phyloP scores from a whole-genome alignment of 306 rosid species.

The Casuarina glauca region DNA sequence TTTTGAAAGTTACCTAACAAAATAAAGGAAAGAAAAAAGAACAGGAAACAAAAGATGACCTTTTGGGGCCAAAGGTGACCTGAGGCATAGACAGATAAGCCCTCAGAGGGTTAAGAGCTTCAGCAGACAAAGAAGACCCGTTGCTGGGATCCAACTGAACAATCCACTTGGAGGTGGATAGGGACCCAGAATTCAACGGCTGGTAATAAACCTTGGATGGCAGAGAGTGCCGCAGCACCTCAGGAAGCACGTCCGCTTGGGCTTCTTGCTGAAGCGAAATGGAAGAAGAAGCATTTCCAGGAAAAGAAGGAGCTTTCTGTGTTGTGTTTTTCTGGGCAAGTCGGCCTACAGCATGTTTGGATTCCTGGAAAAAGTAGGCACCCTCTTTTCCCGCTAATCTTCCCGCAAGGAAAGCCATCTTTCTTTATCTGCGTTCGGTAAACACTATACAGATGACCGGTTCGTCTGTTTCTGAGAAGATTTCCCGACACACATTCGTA shows the following conservation, averaged over 20 bases:
- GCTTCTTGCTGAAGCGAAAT: conserved; percentile 24
- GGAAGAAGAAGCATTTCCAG: conserved; percentile 20
- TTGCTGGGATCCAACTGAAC: conserved; percentile 46
- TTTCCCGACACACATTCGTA: neutral
- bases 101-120: conserved; percentile 73
- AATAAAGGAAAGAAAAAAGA: neutral
- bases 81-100: conserved; percentile 75
- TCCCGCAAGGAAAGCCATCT: conserved; percentile 87
- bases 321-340: conserved; percentile 41
- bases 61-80: conserved; percentile 89
- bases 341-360: conserved; percentile 75
- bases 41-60: conserved; percentile 36
- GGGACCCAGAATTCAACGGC: conserved; percentile 26
- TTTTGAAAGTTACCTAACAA: conserved; percentile 12
- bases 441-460: neutral
- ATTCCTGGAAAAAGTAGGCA: conserved; percentile 82
- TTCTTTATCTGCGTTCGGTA: neutral
- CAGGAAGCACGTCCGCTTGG: conserved; percentile 78
- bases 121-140: conserved; percentile 38
- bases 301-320: conserved; percentile 31
- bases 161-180: conserved; percentile 81
- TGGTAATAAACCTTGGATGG: conserved; percentile 61
- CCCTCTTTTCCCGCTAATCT: conserved; percentile 89
- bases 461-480: neutral
- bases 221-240: conserved; percentile 72